Base-by-base conservation (phyloP, 352 stramenopile genomes). In the Phytopythium oedochilum region DNA sequence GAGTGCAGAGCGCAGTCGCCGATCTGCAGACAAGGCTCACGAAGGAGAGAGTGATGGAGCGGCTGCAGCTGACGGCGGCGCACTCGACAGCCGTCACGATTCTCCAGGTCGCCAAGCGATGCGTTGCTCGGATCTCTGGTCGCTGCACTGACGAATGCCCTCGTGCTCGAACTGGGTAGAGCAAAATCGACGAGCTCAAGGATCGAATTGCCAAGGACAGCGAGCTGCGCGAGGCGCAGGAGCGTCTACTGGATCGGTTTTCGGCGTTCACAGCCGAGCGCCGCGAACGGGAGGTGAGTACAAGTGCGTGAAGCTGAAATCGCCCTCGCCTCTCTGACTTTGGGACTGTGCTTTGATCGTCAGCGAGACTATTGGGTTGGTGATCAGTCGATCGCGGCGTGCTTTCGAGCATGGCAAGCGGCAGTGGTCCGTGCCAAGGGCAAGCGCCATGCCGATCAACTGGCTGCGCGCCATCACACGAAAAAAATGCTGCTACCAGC, bases 1-100 rank as follows among this genome's bases (percentile, higher is more conserved):
- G 34, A 49, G 34, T 46, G 23, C 26, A 79, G 70, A 23, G 52
- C 51, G 65, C 65, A 11, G 59, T 77, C 50, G 43, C 49, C 18
- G 59, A 66, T 12, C 25, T 73, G 9, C 65, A 66, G 34, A 23
- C 57, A 15, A 70, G 61, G 35, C 57, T 61, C 36, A 38, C 53
- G 11, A 68, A 58, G 25, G 64, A 61, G 17, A 55, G 60, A 25
- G 52, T 55, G 34, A 51, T 85, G 36, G 66, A 80, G 55, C 66
- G 71, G 11, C 71, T 70, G 57, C 82, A 86, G 50, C 48, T 74
- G n/a, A 59, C 64, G n/a, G 73, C 71, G 8, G 64, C 66, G 23
- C 67, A 88, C 42, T 53, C 64, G 18, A 86, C 71, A 46, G 68
- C 70, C 12, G 38, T 82, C 49, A 58, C 71, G 3, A 71, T 80